A percentile compares a stretch with the other conserved stretches of the same genome.
Evolutionary conservation across 1,139 yeast genomes (phyloP).

Genomic region (Saccharomyces hybrid): DNA sequence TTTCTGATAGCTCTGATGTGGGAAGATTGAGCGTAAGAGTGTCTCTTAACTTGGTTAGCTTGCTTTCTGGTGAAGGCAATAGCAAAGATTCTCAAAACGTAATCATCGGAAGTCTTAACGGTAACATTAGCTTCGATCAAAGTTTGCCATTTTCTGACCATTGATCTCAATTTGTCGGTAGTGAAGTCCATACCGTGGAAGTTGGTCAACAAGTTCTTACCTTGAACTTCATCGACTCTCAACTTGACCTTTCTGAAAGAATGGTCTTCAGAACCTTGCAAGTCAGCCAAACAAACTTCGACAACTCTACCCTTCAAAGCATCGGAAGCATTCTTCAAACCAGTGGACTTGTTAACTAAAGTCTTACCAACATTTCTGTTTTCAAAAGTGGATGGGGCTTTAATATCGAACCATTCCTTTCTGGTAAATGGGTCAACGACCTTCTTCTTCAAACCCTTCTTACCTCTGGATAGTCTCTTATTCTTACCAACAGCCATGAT

Average conservation of each 20-base stretch:
- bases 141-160: slow-evolving; percentile 92
- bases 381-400: slow-evolving; percentile 92
- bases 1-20: slow-evolving; percentile 68
- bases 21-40: slow-evolving; percentile 84
- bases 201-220: slow-evolving; percentile 87
- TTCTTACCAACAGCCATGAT: slow-evolving; percentile 93
- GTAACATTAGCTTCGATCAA: slow-evolving; percentile 87
- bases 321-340: slow-evolving; percentile 88
- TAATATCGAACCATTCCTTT: slow-evolving; percentile 91
- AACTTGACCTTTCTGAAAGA: slow-evolving; percentile 83
- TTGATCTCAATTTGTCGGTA: slow-evolving; percentile 81
- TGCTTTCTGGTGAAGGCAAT: slow-evolving; percentile 91
- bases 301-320: slow-evolving; percentile 87
- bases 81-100: slow-evolving; percentile 80
- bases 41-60: slow-evolving; percentile 84
- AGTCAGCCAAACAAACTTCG: slow-evolving; percentile 80
- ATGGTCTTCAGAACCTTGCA: slow-evolving; percentile 90
- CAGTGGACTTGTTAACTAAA: slow-evolving; percentile 85
- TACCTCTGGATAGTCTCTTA: slow-evolving; percentile 93
- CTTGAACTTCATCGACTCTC: slow-evolving; percentile 90
- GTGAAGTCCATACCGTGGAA: slow-evolving; percentile 93
- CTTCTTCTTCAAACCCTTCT: slow-evolving; percentile 94
- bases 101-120: slow-evolving; percentile 86
- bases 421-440: slow-evolving; percentile 93
- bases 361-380: slow-evolving; percentile 94